Base-by-base conservation (phyloP, 2,329 filamentous ascomycete species). In the Cucurbitaria berberidis region DNA sequence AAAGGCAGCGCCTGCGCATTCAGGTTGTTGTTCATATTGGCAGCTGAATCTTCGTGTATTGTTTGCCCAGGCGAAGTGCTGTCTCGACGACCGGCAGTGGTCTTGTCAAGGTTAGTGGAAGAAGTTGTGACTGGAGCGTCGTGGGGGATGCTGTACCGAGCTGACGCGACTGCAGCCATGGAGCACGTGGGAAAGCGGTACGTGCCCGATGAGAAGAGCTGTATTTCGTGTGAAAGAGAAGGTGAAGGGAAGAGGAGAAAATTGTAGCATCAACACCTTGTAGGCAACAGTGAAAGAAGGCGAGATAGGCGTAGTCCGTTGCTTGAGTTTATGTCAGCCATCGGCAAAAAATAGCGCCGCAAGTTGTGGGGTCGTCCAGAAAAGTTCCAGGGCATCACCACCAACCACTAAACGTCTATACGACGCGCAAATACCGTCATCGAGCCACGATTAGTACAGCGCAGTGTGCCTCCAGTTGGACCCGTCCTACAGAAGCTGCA, bases 101-200 rank as follows among this genome's bases (percentile, higher is more conserved):
- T 60, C 62, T 66, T 60, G 59, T 54, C 43, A 42, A 55, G 57
- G 64, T 69, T 63, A 69, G 65, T 63, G 62, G 47, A 51, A 53
- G 62, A 56, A 52, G 57, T 60, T 62, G 57, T 53, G 57, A 62
- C 57, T 45, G 55, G 54, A 57, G 57, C 21, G 55, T 57, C 57
- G 60, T 65, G 64, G 66, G 58, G 58, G 46, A 55, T 60, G 36
- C 38, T 51, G 59, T 69, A 69, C 66, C 66, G 63, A 62, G 53
- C 46, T 52, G 60, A 51, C 41, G 57, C 56, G 57, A 58, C 47
- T 57, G 60, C 55, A 54, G 63, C 60, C 66, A 69, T 69, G 50
- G 54, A 55, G 63, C 59, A 68, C 58, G 55, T 55, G 57, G 51
- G 39, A 38, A 44, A 22, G 51, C 53, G 53, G 50, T 39, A 41